These are phyloP conservation scores for Petunia axillaris DNA, from an alignment of 257 asterid species.

Conservation along the genomic window DNA sequence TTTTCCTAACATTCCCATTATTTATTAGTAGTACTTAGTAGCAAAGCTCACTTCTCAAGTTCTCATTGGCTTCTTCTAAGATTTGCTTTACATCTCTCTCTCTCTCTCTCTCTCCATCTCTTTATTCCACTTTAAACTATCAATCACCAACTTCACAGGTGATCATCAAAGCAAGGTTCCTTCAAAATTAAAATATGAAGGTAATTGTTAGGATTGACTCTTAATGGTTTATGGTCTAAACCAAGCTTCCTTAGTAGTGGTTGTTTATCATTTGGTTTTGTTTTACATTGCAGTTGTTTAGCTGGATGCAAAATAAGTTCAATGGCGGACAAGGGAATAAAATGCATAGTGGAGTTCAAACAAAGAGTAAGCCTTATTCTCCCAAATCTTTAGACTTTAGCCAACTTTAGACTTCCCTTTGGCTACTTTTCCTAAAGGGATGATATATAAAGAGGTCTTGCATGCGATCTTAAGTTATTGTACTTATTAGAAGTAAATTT, in stretches of 20 bases:
- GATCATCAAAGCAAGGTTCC: background rate
- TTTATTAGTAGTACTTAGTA: constrained; percentile 35
- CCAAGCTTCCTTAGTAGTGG: background rate
- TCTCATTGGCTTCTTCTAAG: constrained; percentile 70
- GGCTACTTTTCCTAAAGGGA: background rate
- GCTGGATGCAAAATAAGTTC: constrained; percentile 48
- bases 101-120: background rate
- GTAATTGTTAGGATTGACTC: constrained; percentile 29
- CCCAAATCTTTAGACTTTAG: background rate
- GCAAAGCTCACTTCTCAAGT: constrained; percentile 56
- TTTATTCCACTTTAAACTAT: background rate
- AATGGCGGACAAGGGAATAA: constrained; percentile 38
- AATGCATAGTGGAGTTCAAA: constrained; percentile 26
- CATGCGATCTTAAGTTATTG: background rate
- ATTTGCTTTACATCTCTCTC: constrained; percentile 38
- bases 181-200: constrained; percentile 47
- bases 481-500: too few relatives aligned
- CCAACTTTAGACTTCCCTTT: background rate
- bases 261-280: background rate
- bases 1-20: constrained; percentile 40
- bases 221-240: background rate
- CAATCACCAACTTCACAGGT: background rate
- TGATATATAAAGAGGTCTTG: background rate
- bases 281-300: constrained; percentile 42
- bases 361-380: constrained; percentile 5